A percentile compares a stretch with the other conserved stretches of the same genome.
These are phyloP conservation scores for Pleodorina starrii DNA, from an alignment of 139 green algal species.

Conservation along the genomic window DNA sequence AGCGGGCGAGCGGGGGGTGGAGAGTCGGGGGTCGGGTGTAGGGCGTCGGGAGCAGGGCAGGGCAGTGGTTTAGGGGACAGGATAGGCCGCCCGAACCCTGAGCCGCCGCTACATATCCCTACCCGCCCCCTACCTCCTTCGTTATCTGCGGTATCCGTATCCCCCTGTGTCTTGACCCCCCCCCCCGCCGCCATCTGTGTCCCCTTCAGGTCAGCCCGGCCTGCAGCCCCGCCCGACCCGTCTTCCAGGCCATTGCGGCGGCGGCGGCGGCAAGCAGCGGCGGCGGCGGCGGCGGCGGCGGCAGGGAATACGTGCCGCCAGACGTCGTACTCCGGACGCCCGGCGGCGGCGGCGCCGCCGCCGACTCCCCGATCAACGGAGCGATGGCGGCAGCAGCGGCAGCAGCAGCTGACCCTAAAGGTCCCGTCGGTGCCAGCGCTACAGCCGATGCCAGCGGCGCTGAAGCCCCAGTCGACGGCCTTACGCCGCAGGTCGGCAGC, in stretches of 20 bases:
- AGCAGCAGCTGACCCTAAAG: not conserved
- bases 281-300: not conserved
- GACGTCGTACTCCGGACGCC: no score
- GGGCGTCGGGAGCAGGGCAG: no score
- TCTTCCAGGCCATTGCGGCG: not conserved
- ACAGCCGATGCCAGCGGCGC: not conserved
- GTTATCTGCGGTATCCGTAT: not conserved
- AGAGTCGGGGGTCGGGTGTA: no score
- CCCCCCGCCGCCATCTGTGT: no score
- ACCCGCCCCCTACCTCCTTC: not conserved
- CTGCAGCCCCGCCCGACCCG: slow-evolving; percentile 16
- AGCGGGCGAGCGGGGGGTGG: no score
- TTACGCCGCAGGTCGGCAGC: not conserved
- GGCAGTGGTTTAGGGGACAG: no score
- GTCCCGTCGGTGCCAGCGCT: not conserved
- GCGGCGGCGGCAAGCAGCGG: not conserved
- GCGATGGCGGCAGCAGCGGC: not conserved
- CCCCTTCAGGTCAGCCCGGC: not conserved
- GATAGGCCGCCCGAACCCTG: no score
- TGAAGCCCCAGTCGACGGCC: not conserved
- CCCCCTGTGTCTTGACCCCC: no score
- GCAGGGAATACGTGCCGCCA: not conserved
- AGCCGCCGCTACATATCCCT: no score
- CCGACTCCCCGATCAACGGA: no score
- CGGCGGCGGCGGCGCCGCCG: not conserved